A percentile compares a stretch with the other conserved stretches of the same genome.
Evolutionary conservation across 768 basidiomycete species (phyloP).

Genomic region (Tylopilus balloui): DNA sequence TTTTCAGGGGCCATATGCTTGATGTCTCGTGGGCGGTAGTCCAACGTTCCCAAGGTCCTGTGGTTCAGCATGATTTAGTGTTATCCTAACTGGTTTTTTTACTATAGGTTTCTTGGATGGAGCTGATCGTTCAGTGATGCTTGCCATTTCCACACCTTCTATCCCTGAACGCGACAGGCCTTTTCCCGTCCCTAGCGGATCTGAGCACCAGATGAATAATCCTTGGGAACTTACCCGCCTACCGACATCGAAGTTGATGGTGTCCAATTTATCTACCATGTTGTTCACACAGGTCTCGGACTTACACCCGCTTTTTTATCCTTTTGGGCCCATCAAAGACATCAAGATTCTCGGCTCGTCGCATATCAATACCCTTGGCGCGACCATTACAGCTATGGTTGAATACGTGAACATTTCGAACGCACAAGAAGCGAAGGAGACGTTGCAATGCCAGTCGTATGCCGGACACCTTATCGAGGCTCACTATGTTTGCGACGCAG

Average conservation of each 20-base stretch:
- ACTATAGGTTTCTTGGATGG: slow-evolving; percentile 71
- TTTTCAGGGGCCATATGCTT: slow-evolving; percentile 60
- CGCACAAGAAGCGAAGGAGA: slow-evolving; percentile 62
- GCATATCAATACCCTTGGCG: slow-evolving; percentile 32
- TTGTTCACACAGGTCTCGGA: slow-evolving; percentile 66
- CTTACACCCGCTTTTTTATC: slow-evolving; percentile 67
- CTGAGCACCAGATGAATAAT: slow-evolving; percentile 30
- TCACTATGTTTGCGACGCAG: slow-evolving; percentile 32
- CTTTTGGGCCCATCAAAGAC: slow-evolving; percentile 64
- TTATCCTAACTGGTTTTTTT: slow-evolving; percentile 5
- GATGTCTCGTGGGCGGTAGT: slow-evolving; percentile 88
- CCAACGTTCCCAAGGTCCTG: slow-evolving; percentile 72
- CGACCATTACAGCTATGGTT: slow-evolving; percentile 54
- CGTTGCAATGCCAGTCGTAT: slow-evolving; percentile 60
- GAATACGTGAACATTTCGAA: slow-evolving; percentile 52
- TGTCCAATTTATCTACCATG: slow-evolving; percentile 60
- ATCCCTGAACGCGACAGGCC: slow-evolving; percentile 27
- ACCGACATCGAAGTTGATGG: slow-evolving; percentile 52
- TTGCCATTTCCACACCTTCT: slow-evolving; percentile 44
- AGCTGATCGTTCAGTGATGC: slow-evolving; percentile 66
- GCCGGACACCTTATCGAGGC: slow-evolving; percentile 41
- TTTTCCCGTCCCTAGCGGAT: slow-evolving; percentile 21
- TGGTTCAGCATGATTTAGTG: not conserved
- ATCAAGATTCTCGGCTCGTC: slow-evolving; percentile 45
- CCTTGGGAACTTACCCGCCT: slow-evolving; percentile 32